These are phyloP conservation scores for Lotmaria passim DNA, from an alignment of 208 protist genomes.

Conservation along the genomic window DNA sequence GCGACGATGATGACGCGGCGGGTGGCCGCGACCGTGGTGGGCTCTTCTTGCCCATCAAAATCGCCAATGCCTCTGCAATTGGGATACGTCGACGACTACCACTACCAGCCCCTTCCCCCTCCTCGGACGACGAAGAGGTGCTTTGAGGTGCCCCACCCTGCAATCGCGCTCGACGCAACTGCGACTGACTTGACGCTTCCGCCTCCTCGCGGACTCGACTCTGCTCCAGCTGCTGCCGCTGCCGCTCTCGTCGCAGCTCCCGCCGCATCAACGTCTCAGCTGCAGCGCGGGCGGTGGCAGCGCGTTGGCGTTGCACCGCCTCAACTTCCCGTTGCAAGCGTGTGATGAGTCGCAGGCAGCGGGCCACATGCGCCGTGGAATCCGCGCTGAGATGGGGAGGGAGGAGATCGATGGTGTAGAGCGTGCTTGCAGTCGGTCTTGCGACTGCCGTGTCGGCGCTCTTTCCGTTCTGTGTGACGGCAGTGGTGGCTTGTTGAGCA, in stretches of 20 bases:
- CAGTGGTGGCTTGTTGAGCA: background rate
- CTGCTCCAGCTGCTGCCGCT: constrained; percentile 27
- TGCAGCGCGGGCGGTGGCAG: constrained; percentile 23
- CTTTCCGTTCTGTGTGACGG: background rate
- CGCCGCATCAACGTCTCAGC: constrained; percentile 47
- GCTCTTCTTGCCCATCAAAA: constrained; percentile 52
- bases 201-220: constrained; percentile 10
- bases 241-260: constrained; percentile 33
- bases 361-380: background rate
- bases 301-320: constrained; percentile 7
- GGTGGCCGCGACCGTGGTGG: constrained; percentile 8
- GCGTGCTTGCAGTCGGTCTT: background rate
- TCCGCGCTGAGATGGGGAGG: background rate
- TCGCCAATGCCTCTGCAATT: constrained; percentile 47
- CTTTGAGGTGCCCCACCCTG: background rate
- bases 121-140: background rate
- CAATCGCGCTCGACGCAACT: constrained; percentile 4
- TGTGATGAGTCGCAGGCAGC: constrained; percentile 23
- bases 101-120: background rate
- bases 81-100: constrained; percentile 49
- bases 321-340: constrained; percentile 21
- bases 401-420: constrained; percentile 26
- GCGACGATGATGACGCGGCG: constrained; percentile 5
- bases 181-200: background rate
- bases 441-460: background rate